Conservation (phyloP, 768 basidiomycete species). For the Lactifluus volemus region DNA sequence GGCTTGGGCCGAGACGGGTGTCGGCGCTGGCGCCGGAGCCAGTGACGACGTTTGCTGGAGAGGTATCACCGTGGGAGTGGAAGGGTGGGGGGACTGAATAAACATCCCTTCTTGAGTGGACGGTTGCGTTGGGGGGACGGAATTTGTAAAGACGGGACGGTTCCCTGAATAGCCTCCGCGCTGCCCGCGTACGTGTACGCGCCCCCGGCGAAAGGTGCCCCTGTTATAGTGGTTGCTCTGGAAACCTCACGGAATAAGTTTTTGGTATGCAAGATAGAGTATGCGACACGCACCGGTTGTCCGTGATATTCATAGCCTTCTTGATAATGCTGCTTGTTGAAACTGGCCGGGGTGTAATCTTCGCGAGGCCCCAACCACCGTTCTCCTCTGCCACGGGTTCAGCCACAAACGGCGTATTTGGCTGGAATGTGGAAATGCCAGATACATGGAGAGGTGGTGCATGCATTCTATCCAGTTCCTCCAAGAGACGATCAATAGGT, state of each 20-base stretch:
- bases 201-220: neutral
- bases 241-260: neutral
- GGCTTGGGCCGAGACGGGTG: too few species aligned
- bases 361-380: neutral
- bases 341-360: neutral
- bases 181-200: neutral
- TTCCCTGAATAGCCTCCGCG: conserved; percentile 6
- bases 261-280: neutral
- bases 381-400: neutral
- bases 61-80: neutral
- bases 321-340: neutral
- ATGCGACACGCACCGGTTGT: conserved; percentile 3
- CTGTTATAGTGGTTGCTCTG: neutral
- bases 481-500: conserved; percentile 6
- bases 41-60: neutral
- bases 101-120: neutral
- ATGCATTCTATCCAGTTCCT: conserved; percentile 2
- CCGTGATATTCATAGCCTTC: neutral
- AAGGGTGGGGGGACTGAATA: neutral
- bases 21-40: neutral
- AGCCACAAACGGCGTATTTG: neutral
- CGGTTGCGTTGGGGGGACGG: neutral
- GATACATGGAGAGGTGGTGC: conserved; percentile 1
- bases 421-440: neutral
- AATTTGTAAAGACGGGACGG: neutral